Conservation (phyloP, 352 stramenopile species). For the Phytophthora kernoviae region DNA sequence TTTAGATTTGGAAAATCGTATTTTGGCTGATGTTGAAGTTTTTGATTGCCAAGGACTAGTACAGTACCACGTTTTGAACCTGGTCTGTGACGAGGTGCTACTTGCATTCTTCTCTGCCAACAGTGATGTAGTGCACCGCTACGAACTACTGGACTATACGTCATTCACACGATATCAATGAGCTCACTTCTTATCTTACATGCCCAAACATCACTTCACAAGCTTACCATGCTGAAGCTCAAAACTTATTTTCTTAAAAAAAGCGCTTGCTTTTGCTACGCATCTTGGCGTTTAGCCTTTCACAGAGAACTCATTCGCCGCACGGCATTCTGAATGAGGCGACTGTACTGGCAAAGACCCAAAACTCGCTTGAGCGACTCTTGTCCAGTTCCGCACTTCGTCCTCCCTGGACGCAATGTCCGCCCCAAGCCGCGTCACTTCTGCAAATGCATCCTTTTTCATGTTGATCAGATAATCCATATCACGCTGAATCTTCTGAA, state of each 20-base stretch:
- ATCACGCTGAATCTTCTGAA: conserved; percentile 45
- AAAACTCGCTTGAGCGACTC: conserved; percentile 53
- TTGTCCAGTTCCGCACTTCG: conserved; percentile 50
- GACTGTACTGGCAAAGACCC: conserved; percentile 56
- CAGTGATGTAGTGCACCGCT: too few species aligned
- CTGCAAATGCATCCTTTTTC: conserved; percentile 46
- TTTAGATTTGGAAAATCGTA: not conserved
- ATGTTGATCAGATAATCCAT: conserved; percentile 71
- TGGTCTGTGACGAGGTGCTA: not conserved
- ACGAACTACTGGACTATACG: too few species aligned
- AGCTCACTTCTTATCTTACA: too few species aligned
- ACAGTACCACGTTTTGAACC: not conserved
- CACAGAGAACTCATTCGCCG: conserved; percentile 25
- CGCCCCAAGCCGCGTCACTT: conserved; percentile 56
- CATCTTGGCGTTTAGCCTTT: not conserved
- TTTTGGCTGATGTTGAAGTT: too few species aligned
- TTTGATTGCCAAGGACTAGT: not conserved
- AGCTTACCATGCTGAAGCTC: too few species aligned
- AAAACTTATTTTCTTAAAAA: not conserved
- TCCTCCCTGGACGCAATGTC: conserved; percentile 50
- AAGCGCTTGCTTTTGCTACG: not conserved
- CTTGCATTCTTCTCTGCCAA: too few species aligned
- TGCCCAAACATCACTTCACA: too few species aligned
- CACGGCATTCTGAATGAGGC: conserved; percentile 47
- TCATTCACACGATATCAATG: too few species aligned